Conservation (phyloP, 495 filamentous ascomycete species). For the Annulohypoxylon stygium region DNA sequence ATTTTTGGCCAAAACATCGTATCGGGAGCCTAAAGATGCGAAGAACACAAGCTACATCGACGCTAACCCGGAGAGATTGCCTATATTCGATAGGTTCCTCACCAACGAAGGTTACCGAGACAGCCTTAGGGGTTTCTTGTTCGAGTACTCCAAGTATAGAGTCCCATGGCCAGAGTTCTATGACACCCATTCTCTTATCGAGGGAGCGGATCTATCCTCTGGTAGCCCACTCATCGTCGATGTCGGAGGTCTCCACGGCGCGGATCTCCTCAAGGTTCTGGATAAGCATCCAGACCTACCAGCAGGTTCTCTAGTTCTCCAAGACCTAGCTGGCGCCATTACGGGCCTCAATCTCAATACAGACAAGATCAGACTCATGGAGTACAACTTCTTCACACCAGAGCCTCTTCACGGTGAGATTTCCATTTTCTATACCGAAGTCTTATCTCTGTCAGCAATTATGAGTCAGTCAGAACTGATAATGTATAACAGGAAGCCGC, state of each 20-base stretch:
- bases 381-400: constrained; percentile 52
- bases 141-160: constrained; percentile 34
- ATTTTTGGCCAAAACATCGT: constrained; percentile 45
- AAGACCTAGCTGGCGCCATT: constrained; percentile 56
- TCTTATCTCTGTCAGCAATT: background rate
- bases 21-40: constrained; percentile 40
- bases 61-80: constrained; percentile 33
- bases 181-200: constrained; percentile 40
- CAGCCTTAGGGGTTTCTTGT: constrained; percentile 40
- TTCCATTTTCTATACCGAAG: constrained; percentile 36
- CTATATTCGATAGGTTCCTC: constrained; percentile 42
- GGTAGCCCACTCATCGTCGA: constrained; percentile 55
- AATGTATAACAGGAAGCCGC: constrained; percentile 51
- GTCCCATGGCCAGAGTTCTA: constrained; percentile 49
- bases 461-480: constrained; percentile 24
- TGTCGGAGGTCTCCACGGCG: constrained; percentile 58
- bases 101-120: constrained; percentile 33
- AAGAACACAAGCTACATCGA: constrained; percentile 38
- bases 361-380: constrained; percentile 48
- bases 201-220: constrained; percentile 42
- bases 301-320: constrained; percentile 54
- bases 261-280: constrained; percentile 53
- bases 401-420: constrained; percentile 51
- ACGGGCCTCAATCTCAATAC: constrained; percentile 35
- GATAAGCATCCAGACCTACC: constrained; percentile 52